These are phyloP conservation scores for Kwoniella dejecticola DNA, from an alignment of 768 basidiomycete species.

Conservation along the genomic window DNA sequence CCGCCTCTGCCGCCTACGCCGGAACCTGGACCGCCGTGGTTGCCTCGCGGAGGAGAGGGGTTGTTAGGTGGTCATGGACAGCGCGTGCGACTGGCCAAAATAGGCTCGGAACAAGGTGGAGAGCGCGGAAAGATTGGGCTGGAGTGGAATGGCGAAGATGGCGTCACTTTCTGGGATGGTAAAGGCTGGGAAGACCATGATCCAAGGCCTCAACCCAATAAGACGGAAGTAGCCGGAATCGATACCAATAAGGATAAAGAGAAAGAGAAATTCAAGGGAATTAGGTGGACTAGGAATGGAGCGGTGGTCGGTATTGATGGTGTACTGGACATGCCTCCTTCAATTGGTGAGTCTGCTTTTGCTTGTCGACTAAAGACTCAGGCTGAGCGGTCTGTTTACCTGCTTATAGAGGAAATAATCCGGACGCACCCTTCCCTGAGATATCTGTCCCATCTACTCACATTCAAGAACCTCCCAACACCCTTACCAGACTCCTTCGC, in stretches of 20 bases:
- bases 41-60: conserved; percentile 74
- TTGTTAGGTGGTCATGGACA: conserved; percentile 80
- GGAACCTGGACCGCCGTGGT: conserved; percentile 78
- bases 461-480: conserved; percentile 44
- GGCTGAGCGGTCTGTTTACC: neutral
- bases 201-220: neutral
- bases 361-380: too few relatives aligned
- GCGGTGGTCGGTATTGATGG: conserved; percentile 71
- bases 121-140: conserved; percentile 58
- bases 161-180: conserved; percentile 57
- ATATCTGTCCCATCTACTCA: conserved; percentile 74
- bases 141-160: conserved; percentile 77
- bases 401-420: conserved; percentile 63
- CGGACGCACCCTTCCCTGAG: conserved; percentile 65
- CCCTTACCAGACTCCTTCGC: conserved; percentile 60
- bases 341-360: conserved; percentile 64
- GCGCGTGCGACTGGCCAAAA: conserved; percentile 66
- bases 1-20: conserved; percentile 69
- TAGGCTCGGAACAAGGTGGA: conserved; percentile 39
- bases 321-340: conserved; percentile 72
- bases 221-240: neutral
- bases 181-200: conserved; percentile 41
- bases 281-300: conserved; percentile 70
- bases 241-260: conserved; percentile 3
- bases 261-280: conserved; percentile 63